Conservation (phyloP, 768 basidiomycete genomes). For the Rhodocollybia butyracea region DNA sequence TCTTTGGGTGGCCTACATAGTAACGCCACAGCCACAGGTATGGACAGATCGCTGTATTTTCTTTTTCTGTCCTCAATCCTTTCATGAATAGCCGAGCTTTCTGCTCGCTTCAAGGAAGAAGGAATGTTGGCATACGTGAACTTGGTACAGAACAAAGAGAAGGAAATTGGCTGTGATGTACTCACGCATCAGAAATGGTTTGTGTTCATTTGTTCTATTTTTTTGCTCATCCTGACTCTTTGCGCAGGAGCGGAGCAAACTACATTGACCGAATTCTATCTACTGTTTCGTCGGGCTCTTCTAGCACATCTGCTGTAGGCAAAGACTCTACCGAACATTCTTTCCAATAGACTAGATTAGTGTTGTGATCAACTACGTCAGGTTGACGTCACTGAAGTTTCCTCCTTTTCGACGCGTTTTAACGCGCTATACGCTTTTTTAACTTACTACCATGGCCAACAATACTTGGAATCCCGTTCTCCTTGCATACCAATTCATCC, state of each 20-base stretch:
- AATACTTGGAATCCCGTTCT: slow-evolving; percentile 2
- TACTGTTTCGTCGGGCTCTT: slow-evolving; percentile 83
- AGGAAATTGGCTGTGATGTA: slow-evolving; percentile 85
- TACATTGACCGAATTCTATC: slow-evolving; percentile 86
- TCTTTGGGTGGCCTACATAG: slow-evolving; percentile 90
- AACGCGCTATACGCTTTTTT: background rate
- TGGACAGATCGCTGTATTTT: slow-evolving; percentile 12
- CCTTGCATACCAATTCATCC: slow-evolving; percentile 2
- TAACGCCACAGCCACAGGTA: slow-evolving; percentile 75
- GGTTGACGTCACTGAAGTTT: background rate
- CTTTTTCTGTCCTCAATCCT: background rate
- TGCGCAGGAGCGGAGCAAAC: slow-evolving; percentile 78
- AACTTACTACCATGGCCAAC: background rate
- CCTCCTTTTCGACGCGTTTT: background rate
- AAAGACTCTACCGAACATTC: slow-evolving; percentile 88
- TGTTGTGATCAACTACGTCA: background rate
- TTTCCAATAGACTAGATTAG: slow-evolving; percentile 48
- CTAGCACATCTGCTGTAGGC: slow-evolving; percentile 79
- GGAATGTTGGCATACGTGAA: slow-evolving; percentile 94
- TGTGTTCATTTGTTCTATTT: background rate
- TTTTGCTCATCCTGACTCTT: background rate
- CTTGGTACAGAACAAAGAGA: slow-evolving; percentile 84
- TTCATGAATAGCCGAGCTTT: slow-evolving; percentile 61
- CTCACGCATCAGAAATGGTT: slow-evolving; percentile 94
- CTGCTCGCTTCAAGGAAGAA: slow-evolving; percentile 75